These are phyloP conservation scores for Penicillium silybi DNA, from an alignment of 495 filamentous ascomycete genomes.

Conservation along the genomic window DNA sequence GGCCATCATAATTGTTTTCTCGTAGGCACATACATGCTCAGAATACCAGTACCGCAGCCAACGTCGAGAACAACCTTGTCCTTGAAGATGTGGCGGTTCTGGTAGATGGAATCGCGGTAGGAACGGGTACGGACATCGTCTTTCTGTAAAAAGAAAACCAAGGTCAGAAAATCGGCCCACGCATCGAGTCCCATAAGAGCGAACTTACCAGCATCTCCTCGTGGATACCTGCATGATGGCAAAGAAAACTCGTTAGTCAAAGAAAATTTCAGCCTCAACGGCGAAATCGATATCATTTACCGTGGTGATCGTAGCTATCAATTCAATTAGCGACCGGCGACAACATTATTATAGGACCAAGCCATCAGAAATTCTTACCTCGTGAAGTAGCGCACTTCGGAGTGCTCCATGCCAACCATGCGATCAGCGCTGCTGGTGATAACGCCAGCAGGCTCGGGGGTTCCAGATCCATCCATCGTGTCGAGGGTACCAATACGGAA, in stretches of 20 bases:
- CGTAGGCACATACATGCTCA: conserved; percentile 66
- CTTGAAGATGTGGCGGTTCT: conserved; percentile 93
- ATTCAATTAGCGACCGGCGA: conserved; percentile 29
- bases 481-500: neutral
- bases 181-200: neutral
- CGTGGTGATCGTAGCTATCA: conserved; percentile 89
- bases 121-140: conserved; percentile 95
- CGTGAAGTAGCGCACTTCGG: conserved; percentile 96
- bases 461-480: conserved; percentile 34
- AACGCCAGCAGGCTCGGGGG: conserved; percentile 19
- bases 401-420: conserved; percentile 67
- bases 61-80: conserved; percentile 98
- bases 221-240: conserved; percentile 70
- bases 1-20: neutral
- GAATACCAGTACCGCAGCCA: conserved; percentile 89
- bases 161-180: conserved; percentile 9
- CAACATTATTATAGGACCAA: conserved; percentile 5
- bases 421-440: conserved; percentile 47
- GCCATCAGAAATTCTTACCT: conserved; percentile 52
- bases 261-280: neutral
- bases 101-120: conserved; percentile 95
- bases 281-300: conserved; percentile 42
- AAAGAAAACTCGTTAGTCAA: conserved; percentile 13
- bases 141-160: conserved; percentile 56
- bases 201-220: conserved; percentile 94